Conservation (phyloP, 208 protist genomes). For the Tritrichomonas musculus region DNA sequence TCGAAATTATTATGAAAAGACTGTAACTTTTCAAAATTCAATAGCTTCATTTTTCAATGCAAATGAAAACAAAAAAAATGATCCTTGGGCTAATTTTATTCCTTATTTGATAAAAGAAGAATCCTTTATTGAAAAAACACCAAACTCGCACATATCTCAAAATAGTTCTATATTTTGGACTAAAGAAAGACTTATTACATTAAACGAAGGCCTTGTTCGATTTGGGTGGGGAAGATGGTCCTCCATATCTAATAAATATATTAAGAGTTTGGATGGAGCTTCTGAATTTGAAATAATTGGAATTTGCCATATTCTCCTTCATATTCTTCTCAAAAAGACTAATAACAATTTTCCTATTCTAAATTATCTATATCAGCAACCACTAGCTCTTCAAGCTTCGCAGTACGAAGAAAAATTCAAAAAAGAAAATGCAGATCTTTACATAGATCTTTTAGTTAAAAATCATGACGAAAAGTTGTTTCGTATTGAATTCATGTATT, state of each 20-base stretch:
- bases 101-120: too few relatives aligned
- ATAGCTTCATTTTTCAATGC: too few relatives aligned
- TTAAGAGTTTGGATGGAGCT: neutral
- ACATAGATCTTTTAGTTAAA: too few relatives aligned
- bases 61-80: too few relatives aligned
- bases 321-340: neutral
- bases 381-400: neutral
- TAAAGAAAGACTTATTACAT: neutral
- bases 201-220: neutral
- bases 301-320: neutral
- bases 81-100: too few relatives aligned
- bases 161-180: neutral
- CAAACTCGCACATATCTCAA: too few relatives aligned
- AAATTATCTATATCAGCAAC: neutral
- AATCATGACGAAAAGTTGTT: neutral
- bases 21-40: too few relatives aligned
- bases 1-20: too few relatives aligned
- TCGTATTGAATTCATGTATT: neutral
- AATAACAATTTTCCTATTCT: neutral
- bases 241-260: neutral
- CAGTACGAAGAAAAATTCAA: neutral
- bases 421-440: neutral
- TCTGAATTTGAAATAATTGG: neutral
- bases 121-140: too few relatives aligned
- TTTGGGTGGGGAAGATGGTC: constrained; percentile 18